Evolutionary conservation across 2,329 filamentous ascomycete species (phyloP), one percentile per base, ranked within the genome.

Genomic region (Colletotrichum eremochloae): DNA sequence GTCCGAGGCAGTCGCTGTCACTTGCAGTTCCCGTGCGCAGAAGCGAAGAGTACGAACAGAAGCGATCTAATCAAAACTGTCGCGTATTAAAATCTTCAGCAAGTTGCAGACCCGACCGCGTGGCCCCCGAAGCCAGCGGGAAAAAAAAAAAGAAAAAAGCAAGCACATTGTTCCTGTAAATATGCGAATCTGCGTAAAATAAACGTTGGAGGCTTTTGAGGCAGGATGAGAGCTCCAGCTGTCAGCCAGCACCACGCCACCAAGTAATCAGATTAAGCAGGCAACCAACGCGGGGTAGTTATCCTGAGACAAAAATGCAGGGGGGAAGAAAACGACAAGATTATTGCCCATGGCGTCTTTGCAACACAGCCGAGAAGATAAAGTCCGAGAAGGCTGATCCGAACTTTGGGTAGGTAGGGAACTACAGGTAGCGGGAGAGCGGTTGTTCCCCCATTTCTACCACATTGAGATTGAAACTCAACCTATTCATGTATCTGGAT

Each of bases 41-140:
- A 9, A 50, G 40, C 33, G 8, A 29, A 48, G 42, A 61, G 24
- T 14, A n/a, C 15, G 29, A 20, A 4, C 57, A 61, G 33, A 63
- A n/a, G 46, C 38, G 42, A 67, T 33, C 18, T 31, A 40, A 14
- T 11, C n/a, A 50, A 14, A 12, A 52, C 15, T 29, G 24, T 29
- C 29, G 14, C 50, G 50, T 18, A n/a, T 56, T 38, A 12, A 11
- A 20, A 24, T 20, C 20, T 57, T 1, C n/a, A 36, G 36, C 20
- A 24, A 24, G 33, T 8, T 24, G 33, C n/a, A 44, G 61, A 66
- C 63, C 56, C 63, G 42, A 48, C 48, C 38, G 63, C n/a, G 63
- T 55, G 68, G 63, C 56, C 55, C 63, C 48, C 24, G 46, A 42
- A 67, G 48, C 36, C 24, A 62, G 53, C 29, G 42, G 42, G 1